phyloP scores from a whole-genome alignment of 225 moss, liverwort and hornwort species.

The Lunularia cruciata region DNA sequence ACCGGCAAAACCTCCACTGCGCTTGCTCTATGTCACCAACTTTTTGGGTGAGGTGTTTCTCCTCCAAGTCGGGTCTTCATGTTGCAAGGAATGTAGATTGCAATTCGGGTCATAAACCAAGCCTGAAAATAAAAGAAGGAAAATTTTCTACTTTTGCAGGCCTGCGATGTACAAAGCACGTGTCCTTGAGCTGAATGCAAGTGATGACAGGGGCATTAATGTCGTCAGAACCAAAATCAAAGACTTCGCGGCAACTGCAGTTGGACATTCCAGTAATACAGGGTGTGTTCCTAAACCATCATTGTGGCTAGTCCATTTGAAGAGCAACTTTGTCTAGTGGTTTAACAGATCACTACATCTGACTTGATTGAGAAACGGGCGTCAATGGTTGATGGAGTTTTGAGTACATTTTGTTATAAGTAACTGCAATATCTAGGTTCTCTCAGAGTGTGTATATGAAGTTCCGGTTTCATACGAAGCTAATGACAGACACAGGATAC shows the following conservation, averaged over 20 bases:
- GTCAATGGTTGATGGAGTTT: too few species aligned
- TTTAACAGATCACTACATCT: too few species aligned
- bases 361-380: too few species aligned
- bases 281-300: slow-evolving; percentile 43
- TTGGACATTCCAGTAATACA: slow-evolving; percentile 44
- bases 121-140: too few species aligned
- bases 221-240: slow-evolving; percentile 98
- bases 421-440: too few species aligned
- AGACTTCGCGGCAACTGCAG: slow-evolving; percentile 86
- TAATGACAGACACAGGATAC: too few species aligned
- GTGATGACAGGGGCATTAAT: slow-evolving; percentile 95
- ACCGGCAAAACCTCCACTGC: slow-evolving; percentile 98
- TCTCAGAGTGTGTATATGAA: too few species aligned
- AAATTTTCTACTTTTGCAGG: slow-evolving; percentile 31
- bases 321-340: not conserved
- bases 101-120: too few species aligned
- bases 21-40: slow-evolving; percentile 90
- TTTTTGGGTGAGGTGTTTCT: slow-evolving; percentile 60
- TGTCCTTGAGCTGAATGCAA: slow-evolving; percentile 94
- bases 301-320: not conserved
- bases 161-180: slow-evolving; percentile 85
- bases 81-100: not conserved
- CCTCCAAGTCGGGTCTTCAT: too few species aligned
- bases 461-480: too few species aligned
- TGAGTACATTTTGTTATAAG: too few species aligned